phyloP scores from a whole-genome alignment of 1,284 basidiomycete genomes.

The Cryptococcus wingfieldii region DNA sequence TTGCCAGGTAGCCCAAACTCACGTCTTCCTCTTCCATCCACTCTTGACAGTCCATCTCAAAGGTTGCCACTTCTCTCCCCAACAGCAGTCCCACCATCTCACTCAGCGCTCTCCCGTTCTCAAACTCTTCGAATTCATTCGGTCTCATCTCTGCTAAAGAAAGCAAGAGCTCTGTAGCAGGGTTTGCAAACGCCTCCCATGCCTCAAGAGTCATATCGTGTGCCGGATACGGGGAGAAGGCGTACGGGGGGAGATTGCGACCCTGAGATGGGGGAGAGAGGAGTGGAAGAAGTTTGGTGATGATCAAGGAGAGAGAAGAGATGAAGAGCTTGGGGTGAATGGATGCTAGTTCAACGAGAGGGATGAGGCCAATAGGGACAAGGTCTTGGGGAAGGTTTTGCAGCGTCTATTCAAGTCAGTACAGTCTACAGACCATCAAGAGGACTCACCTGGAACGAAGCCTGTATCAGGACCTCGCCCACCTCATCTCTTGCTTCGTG shows the following conservation, averaged over 20 bases:
- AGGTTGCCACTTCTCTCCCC: conserved; percentile 29
- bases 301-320: conserved; percentile 59
- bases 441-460: conserved; percentile 30
- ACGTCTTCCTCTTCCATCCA: conserved; percentile 71
- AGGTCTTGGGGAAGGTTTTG: conserved; percentile 22
- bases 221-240: conserved; percentile 31
- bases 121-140: conserved; percentile 21
- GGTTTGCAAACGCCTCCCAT: conserved; percentile 67
- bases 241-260: conserved; percentile 1
- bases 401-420: conserved; percentile 13
- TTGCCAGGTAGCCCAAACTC: conserved; percentile 24
- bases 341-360: conserved; percentile 66
- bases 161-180: conserved; percentile 42
- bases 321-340: conserved; percentile 64
- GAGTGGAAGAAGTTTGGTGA: conserved; percentile 57
- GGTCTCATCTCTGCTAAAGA: conserved; percentile 32
- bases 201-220: conserved; percentile 55
- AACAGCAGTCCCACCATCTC: conserved; percentile 35
- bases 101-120: conserved; percentile 23
- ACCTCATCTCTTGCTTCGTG: conserved; percentile 27
- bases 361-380: conserved; percentile 51
- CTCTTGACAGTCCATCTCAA: conserved; percentile 55
- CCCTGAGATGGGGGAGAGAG: conserved; percentile 30
- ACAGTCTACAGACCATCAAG: background rate
- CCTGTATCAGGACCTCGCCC: conserved; percentile 24